Percentiles rank a stretch among this genome's conserved stretches.
phyloP scores from a whole-genome alignment of 257 asterid species.

The Scutellaria baicalensis region DNA sequence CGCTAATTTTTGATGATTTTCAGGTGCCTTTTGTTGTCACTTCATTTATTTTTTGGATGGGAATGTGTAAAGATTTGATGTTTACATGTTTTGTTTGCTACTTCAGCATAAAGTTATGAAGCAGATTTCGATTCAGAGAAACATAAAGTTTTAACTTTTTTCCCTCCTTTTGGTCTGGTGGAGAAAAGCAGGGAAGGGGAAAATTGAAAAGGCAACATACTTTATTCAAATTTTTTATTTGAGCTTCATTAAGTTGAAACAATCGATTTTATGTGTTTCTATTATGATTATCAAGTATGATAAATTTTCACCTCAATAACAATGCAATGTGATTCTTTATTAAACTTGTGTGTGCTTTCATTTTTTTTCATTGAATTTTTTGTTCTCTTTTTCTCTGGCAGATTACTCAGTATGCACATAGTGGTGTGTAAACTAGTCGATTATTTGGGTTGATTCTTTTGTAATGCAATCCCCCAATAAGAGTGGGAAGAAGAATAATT shows the following conservation, averaged over 20 bases:
- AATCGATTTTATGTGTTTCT: background rate
- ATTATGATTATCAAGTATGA: background rate
- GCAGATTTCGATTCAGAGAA: slow-evolving; percentile 11
- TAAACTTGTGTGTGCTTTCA: background rate
- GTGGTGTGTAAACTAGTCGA: slow-evolving; percentile 36
- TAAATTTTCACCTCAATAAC: background rate
- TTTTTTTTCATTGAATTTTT: background rate
- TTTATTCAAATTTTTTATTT: background rate
- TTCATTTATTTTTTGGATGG: background rate
- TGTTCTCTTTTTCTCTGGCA: slow-evolving; percentile 16
- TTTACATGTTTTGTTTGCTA: background rate
- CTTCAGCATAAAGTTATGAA: background rate
- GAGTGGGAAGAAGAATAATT: slow-evolving; percentile 32
- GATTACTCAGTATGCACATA: slow-evolving; percentile 36
- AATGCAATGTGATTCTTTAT: background rate
- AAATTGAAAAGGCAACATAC: slow-evolving; percentile 10
- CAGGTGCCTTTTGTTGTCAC: background rate
- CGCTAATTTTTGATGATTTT: slow-evolving; percentile 7
- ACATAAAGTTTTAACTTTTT: slow-evolving; percentile 12
- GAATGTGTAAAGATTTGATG: slow-evolving; percentile 1
- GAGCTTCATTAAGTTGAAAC: slow-evolving; percentile 13
- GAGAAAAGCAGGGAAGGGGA: background rate
- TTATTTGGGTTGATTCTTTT: slow-evolving; percentile 23
- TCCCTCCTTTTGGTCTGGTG: slow-evolving; percentile 11
- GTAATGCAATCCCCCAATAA: slow-evolving; percentile 62